Evolutionary conservation across 2,329 filamentous ascomycete genomes (phyloP), one percentile per base, ranked within the genome.

Genomic region (Pleoardoris graminearum): DNA sequence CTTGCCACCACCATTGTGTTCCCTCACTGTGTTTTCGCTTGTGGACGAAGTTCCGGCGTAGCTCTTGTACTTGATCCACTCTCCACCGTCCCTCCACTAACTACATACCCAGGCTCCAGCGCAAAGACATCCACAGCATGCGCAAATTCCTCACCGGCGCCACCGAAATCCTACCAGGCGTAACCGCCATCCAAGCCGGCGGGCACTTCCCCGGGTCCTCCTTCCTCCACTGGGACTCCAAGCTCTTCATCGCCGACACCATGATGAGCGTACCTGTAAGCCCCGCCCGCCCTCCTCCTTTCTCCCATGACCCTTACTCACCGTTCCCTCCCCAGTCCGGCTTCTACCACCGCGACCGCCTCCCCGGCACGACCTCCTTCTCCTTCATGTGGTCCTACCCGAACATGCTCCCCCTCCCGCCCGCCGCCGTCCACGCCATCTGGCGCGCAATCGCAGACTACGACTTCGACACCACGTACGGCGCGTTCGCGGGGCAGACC

Each of bases 151-250:
- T 88, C 42, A 65, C 72, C 0, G 70, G 67, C 1, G 61, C 66
- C 2, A 60, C 58, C 17, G 68, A 75, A 47, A 71, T 80, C 67
- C 35, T 77, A 54, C 61, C 78, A 0, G 84, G 82, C 0, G 78
- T 86, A 3, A 81, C 76, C 27, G 84, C 82, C 0, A 77, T 93
- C 46, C 90, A 90, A 70, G 79, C 87, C 0, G 89, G 89, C 0
- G 90, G 90, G 0, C 90, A 95, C 75, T 94, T 94, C 63, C 86
- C 87, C 0, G 90, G 90, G 0, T 89, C 85, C 58, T 73, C 88
- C 53, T 84, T 91, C 3, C 67, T 89, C 54, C 79, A 87, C 21
- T 89, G 83, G 71, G 66, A 71, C 36, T 52, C 48, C 44, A 70
- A 66, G 36, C 73, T 94, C n/a, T 80, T 93, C 53, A 80, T 91